Base-by-base conservation (phyloP, 257 asterid genomes). In the Solanum pennellii region DNA sequence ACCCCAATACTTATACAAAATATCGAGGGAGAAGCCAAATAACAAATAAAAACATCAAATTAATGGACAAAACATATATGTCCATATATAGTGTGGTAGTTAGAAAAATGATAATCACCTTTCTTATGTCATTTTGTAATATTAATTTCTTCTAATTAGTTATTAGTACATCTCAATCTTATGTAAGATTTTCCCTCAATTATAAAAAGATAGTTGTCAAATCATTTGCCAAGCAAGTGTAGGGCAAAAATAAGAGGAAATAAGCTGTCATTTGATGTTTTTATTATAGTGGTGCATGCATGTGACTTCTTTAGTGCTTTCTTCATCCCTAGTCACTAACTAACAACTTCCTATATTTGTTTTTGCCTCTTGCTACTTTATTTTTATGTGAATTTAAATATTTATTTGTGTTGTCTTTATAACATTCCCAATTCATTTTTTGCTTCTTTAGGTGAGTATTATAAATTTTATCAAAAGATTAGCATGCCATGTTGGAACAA, bases 281-380 rank as follows among this genome's bases (percentile, higher is more conserved):
- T 79, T 79, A 79, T 79, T 79, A 62, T 45, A 45, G n/a, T 9
- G 23, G 27, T 79, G 84, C 66, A 79, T 44, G 83, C 83, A 77
- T 79, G 84, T 79, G 84, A 73, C 84, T 45, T 45, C 62, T 77
- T 77, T 45, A 29, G 84, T 45, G 66, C 13, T 8, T 45, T 79
- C 27, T 79, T 79, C 11, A 44, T 42, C 9, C 84, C 42, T 16
- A 47, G 42, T 25, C 62, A 77, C 62, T n/a, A 13, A 1, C 0
- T 7, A 42, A 42, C 39, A n/a, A 44, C 25, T 0, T 44, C 3
- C 84, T 49, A 82, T 31, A 49, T 82, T 29, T 80, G 25, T 16
- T 62, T 62, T 62, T 62, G 69, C 33, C 33, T 31, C 3, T 31
- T 31, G 33, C 33, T 31, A 31, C 33, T 31, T 31, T 31, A 31